Evolutionary conservation across 257 asterid species (phyloP).

Genomic region (Gentiana macrophylla): DNA sequence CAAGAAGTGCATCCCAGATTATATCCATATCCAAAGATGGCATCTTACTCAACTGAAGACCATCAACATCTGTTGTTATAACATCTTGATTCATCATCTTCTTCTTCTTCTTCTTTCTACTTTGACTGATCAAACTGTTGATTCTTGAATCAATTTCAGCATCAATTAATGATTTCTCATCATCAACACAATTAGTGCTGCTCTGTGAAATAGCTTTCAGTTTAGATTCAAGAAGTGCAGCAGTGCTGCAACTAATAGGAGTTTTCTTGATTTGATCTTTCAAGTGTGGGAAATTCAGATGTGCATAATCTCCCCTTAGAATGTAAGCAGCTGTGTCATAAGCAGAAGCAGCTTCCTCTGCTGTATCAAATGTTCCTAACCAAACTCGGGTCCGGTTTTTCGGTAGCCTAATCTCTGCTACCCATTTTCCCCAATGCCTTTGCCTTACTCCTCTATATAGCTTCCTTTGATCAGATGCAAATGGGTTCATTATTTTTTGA

Average conservation of each 20-base stretch:
- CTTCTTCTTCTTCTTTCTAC: constrained; percentile 14
- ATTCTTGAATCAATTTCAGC: background rate
- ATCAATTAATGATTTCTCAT: constrained; percentile 8
- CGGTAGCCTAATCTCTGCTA: constrained; percentile 48
- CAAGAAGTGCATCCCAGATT: constrained; percentile 76
- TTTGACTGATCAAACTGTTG: constrained; percentile 10
- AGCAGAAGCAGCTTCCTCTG: constrained; percentile 53
- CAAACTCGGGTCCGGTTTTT: constrained; percentile 46
- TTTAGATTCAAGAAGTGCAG: constrained; percentile 45
- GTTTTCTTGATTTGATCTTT: constrained; percentile 34
- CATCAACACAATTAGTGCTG: background rate
- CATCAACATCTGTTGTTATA: constrained; percentile 24
- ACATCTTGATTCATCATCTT: constrained; percentile 23
- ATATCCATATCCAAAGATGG: constrained; percentile 85
- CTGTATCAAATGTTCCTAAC: constrained; percentile 56
- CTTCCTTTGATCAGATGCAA: constrained; percentile 25
- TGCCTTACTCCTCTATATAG: constrained; percentile 58
- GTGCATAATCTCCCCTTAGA: constrained; percentile 49
- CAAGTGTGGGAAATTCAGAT: constrained; percentile 39
- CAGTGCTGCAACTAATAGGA: constrained; percentile 23
- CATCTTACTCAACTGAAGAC: constrained; percentile 60
- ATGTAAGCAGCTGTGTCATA: constrained; percentile 53
- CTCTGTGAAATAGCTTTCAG: constrained; percentile 33
- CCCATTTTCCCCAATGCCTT: constrained; percentile 68
- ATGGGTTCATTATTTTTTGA: constrained; percentile 10